Percentiles rank a stretch among this genome's conserved stretches.
These are phyloP conservation scores for Hansenula sp. DNA, from an alignment of 1,139 yeast genomes.

Conservation along the genomic window DNA sequence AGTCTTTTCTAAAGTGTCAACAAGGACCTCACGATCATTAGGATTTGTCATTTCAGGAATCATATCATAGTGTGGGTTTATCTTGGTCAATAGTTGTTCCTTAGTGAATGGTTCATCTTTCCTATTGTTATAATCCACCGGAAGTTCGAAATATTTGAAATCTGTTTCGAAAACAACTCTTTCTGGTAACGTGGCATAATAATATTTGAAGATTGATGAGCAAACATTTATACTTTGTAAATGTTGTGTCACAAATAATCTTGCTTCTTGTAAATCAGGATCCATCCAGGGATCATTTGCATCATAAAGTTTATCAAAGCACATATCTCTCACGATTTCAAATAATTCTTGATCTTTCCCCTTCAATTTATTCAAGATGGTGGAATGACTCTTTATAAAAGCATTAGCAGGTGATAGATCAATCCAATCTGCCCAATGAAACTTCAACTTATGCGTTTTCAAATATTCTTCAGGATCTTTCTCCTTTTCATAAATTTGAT, in stretches of 20 bases:
- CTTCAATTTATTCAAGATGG: slow-evolving; percentile 9
- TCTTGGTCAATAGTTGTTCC: slow-evolving; percentile 30
- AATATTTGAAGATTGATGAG: slow-evolving; percentile 23
- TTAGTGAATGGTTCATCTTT: slow-evolving; percentile 16
- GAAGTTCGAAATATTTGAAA: slow-evolving; percentile 21
- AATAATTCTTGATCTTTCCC: slow-evolving; percentile 13
- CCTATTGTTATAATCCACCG: slow-evolving; percentile 16
- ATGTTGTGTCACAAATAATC: slow-evolving; percentile 20
- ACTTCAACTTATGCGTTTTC: slow-evolving; percentile 9
- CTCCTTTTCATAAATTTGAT: slow-evolving; percentile 9
- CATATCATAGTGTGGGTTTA: slow-evolving; percentile 21
- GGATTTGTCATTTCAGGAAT: slow-evolving; percentile 4
- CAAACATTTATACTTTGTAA: slow-evolving; percentile 23
- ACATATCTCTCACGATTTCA: slow-evolving; percentile 13
- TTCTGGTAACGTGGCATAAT: slow-evolving; percentile 22
- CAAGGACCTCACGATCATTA: not conserved
- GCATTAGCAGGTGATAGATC: slow-evolving; percentile 22
- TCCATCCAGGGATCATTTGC: slow-evolving; percentile 23
- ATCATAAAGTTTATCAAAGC: slow-evolving; percentile 21
- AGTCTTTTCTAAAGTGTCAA: not conserved
- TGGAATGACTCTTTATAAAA: slow-evolving; percentile 18
- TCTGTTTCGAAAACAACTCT: slow-evolving; percentile 22
- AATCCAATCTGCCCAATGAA: slow-evolving; percentile 28
- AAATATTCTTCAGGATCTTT: slow-evolving; percentile 14
- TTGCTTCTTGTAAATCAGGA: slow-evolving; percentile 12